Evolutionary conservation across 257 asterid species (phyloP).

Genomic region (Leonotis leonurus): DNA sequence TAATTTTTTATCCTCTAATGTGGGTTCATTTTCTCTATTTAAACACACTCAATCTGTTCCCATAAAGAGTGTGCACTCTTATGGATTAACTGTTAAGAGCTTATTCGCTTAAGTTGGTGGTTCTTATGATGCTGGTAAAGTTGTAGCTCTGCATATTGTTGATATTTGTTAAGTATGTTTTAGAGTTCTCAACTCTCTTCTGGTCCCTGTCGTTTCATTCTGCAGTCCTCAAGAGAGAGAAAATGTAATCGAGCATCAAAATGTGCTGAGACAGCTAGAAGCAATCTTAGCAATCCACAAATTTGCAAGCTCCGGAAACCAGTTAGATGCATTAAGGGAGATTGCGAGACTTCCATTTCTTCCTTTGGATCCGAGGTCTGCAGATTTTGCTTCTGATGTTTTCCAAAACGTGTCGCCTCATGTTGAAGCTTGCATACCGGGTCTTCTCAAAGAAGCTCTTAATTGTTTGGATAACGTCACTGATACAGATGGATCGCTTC

Average conservation of each 20-base stretch:
- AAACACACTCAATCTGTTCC: too few species aligned
- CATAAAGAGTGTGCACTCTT: too few species aligned
- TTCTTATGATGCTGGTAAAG: background rate
- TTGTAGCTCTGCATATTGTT: background rate
- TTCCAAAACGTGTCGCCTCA: slow-evolving; percentile 63
- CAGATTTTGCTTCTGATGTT: slow-evolving; percentile 45
- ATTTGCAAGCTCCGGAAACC: slow-evolving; percentile 59
- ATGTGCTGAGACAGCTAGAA: slow-evolving; percentile 83
- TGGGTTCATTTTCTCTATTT: too few species aligned
- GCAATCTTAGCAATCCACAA: slow-evolving; percentile 70
- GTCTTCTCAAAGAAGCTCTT: slow-evolving; percentile 81
- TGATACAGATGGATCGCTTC: slow-evolving; percentile 90
- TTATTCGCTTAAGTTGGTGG: background rate
- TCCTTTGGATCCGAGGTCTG: slow-evolving; percentile 75
- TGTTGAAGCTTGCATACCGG: slow-evolving; percentile 89
- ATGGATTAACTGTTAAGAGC: too few species aligned
- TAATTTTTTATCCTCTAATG: too few species aligned
- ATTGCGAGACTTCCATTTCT: slow-evolving; percentile 91
- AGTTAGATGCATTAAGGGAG: slow-evolving; percentile 80
- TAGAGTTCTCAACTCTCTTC: background rate
- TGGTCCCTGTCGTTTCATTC: slow-evolving; percentile 8
- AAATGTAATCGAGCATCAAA: slow-evolving; percentile 72
- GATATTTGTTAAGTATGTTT: background rate
- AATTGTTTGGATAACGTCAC: slow-evolving; percentile 69
- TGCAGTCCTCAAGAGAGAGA: slow-evolving; percentile 87